Evolutionary conservation across 495 filamentous ascomycete species (phyloP), one percentile per base, ranked within the genome.

Genomic region (Cercophora newfieldiana): DNA sequence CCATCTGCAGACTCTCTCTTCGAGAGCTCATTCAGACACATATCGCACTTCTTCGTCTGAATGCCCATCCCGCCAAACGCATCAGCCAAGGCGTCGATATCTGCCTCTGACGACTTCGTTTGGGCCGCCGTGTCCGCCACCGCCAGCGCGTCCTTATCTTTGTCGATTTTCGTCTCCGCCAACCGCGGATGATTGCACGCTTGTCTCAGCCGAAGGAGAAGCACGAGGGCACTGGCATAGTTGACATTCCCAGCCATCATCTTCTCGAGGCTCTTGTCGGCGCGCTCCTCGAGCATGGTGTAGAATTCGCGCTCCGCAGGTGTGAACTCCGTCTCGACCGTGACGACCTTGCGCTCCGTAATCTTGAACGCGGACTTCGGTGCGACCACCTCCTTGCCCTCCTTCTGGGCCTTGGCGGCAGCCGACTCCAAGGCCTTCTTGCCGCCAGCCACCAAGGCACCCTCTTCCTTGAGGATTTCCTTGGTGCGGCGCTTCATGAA

Each of bases 401-500:
- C 72, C 59, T 82, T 76, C 28, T 82, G 81, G 8, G 79, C 82
- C 59, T 80, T 79, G 8, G 76, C 76, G 7, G 68, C 78, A 58
- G 75, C 78, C 67, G 83, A 79, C 12, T 77, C 77, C 49, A 74
- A 74, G 1, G 77, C 72, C 55, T 79, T 71, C 71, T 89, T 89
- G 7, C 85, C 86, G 19, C 90, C 92, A 28, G 88, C 83, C 60
- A 90, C 91, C 8, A 91, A 79, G 8, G 90, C 90, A 48, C 91
- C 89, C 30, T 90, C 92, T 65, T 91, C 82, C 75, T 93, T 97
- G 57, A 99, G 78, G 14, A 98, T 90, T 59, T 97, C 95, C 77
- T 99, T 99, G 21, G 93, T 97, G 31, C 95, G 88, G 12, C 95
- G 88, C 78, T 98, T 94, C 96, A 98, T 98, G 77, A 97, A 94